Evolutionary conservation across 352 stramenopile genomes (phyloP), one percentile per base, ranked within the genome.

Genomic region (Aphanomyces invadans): DNA sequence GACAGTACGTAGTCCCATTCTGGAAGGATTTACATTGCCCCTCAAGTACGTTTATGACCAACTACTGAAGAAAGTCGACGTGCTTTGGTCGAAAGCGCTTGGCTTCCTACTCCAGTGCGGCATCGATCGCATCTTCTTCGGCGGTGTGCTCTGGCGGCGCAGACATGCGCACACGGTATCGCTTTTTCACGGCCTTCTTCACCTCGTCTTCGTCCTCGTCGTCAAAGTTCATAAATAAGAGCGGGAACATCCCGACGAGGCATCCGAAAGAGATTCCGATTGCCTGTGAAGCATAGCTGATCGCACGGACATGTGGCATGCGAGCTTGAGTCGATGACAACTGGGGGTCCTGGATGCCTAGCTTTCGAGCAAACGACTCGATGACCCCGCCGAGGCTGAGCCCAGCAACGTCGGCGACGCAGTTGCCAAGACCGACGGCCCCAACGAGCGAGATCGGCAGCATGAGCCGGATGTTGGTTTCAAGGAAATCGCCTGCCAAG

Each of bases 361-460:
- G 49, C 39, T 78, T 78, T 2, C 83, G 77, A 60, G 86, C 84
- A 54, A 90, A 81, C 36, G 73, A 77, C 67, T 94, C 87, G 59
- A 99, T 95, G 21, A 96, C 75, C 25, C 93, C 93, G 46, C 93
- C 95, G 12, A 98, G 78, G 68, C 89, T 96, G 33, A 98, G 83
- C 5, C 95, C 95, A 3, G 91, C 81, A 19, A 98, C 79, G 75
- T 98, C 95, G 25, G 80, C 88, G 33, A 98, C 84, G 26, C 97
- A 97, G 74, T 98, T 98, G 19, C 94, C 90, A 55, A 98, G 77
- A 11, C 92, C 95, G 1, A 94, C 95, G 19, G 95, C 95, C 51
- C 89, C 97, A 54, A 99, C 84, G 65, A 97, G 98, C 31, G 91
- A 97, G 73, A 98, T 96, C 49, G 92, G 93, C 65, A 98, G 87